Percentiles rank a stretch among this genome's conserved stretches.
Evolutionary conservation across 116 monocot genomes (phyloP).

Genomic region (Cymodocea nodosa): DNA sequence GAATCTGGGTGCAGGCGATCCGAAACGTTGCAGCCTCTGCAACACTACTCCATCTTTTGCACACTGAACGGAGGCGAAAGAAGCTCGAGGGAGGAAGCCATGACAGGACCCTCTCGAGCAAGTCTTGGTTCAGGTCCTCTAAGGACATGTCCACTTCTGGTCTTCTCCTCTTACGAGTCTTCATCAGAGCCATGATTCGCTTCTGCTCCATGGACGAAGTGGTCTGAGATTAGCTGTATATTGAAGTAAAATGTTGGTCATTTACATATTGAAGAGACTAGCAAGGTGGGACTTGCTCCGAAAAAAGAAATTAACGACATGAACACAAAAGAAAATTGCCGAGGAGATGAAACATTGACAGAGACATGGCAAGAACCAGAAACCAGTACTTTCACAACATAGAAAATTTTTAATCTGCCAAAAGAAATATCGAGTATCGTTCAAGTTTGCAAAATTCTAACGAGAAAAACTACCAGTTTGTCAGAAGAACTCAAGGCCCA

Average conservation of each 20-base stretch:
- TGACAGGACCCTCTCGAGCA: conserved; percentile 71
- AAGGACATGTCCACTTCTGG: conserved; percentile 22
- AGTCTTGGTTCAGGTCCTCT: conserved; percentile 64
- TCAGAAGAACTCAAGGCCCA: too few relatives aligned
- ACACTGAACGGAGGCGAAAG: conserved; percentile 77
- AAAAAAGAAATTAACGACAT: background rate
- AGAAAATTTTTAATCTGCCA: too few relatives aligned
- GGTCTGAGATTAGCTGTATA: background rate
- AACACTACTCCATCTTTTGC: conserved; percentile 52
- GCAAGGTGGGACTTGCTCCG: too few relatives aligned
- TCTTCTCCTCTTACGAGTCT: conserved; percentile 4
- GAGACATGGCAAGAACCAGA: too few relatives aligned
- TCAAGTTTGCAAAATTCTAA: too few relatives aligned
- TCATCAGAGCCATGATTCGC: background rate
- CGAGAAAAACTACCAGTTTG: too few relatives aligned
- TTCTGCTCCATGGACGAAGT: background rate
- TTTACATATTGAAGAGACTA: too few relatives aligned
- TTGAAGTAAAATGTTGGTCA: too few relatives aligned
- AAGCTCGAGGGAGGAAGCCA: conserved; percentile 59
- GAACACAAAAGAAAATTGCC: background rate
- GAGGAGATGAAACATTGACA: too few relatives aligned
- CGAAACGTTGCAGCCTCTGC: conserved; percentile 46
- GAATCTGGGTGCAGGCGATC: conserved; percentile 48
- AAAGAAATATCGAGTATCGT: too few relatives aligned
- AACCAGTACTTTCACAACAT: too few relatives aligned